phyloP scores from a whole-genome alignment of 148 eudicot genomes.

The Camellia sinensis region DNA sequence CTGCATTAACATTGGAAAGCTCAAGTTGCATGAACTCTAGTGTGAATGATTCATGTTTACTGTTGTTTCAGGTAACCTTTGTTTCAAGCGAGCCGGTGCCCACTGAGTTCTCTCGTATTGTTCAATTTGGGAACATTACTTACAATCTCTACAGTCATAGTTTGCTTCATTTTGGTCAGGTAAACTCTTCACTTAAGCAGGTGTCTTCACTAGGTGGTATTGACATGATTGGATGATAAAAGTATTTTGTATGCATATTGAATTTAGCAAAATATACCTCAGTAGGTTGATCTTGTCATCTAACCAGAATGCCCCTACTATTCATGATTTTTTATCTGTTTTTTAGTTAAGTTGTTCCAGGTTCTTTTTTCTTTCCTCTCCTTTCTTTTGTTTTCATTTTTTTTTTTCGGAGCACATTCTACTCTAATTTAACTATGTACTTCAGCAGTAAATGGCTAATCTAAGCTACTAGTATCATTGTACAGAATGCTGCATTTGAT shows the following conservation, averaged over 20 bases:
- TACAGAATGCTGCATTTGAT: conserved; percentile 85
- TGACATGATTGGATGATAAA: neutral
- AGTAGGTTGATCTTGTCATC: neutral
- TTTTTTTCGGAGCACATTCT: neutral
- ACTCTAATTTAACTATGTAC: too few relatives aligned
- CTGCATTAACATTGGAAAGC: neutral
- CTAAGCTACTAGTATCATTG: conserved; percentile 11
- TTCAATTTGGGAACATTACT: conserved; percentile 60
- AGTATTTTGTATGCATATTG: neutral
- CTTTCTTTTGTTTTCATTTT: neutral
- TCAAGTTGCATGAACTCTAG: neutral
- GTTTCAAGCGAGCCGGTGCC: conserved; percentile 62
- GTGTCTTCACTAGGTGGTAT: neutral
- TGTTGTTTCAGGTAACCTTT: conserved; percentile 62
- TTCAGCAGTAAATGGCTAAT: neutral
- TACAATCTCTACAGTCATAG: conserved; percentile 88
- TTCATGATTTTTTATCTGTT: neutral
- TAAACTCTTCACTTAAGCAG: conserved; percentile 16
- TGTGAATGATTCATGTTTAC: conserved; percentile 4
- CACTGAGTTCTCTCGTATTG: conserved; percentile 60
- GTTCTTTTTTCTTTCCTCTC: neutral
- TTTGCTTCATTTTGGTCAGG: conserved; percentile 91
- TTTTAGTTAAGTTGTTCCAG: neutral
- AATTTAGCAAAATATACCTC: neutral
- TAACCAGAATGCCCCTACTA: neutral